These are phyloP conservation scores for Epichloe gansuensis DNA, from an alignment of 2,329 filamentous ascomycete species.

Conservation along the genomic window DNA sequence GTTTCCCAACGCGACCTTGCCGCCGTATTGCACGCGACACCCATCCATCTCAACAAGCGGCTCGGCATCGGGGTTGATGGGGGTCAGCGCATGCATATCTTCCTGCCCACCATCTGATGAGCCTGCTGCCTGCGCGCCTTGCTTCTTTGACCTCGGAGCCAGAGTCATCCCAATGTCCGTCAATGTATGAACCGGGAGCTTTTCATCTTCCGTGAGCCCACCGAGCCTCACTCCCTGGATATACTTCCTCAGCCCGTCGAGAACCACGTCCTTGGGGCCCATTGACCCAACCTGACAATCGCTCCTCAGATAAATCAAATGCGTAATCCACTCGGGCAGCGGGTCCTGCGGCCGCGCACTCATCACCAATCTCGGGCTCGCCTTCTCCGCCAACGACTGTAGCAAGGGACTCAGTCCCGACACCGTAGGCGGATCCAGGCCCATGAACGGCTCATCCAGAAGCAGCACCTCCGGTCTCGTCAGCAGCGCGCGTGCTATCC, in stretches of 20 bases:
- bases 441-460: slow-evolving; percentile 93
- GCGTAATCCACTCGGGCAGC: slow-evolving; percentile 81
- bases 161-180: slow-evolving; percentile 37
- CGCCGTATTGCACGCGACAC: slow-evolving; percentile 68
- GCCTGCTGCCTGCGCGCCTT: slow-evolving; percentile 4
- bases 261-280: slow-evolving; percentile 51
- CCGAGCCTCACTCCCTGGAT: slow-evolving; percentile 33
- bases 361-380: slow-evolving; percentile 60
- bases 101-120: slow-evolving; percentile 4
- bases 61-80: slow-evolving; percentile 36
- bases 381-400: slow-evolving; percentile 49
- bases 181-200: slow-evolving; percentile 33
- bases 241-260: slow-evolving; percentile 38
- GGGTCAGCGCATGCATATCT: slow-evolving; percentile 10
- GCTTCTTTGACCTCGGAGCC: slow-evolving; percentile 10
- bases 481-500: slow-evolving; percentile 78
- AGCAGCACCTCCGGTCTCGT: slow-evolving; percentile 68
- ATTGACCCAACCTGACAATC: slow-evolving; percentile 52
- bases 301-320: slow-evolving; percentile 59
- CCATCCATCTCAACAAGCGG: slow-evolving; percentile 77
- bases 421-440: slow-evolving; percentile 75
- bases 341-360: slow-evolving; percentile 74
- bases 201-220: slow-evolving; percentile 30
- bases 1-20: slow-evolving; percentile 65
- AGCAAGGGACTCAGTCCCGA: slow-evolving; percentile 59